These are phyloP conservation scores for Vicia sativa DNA, from an alignment of 306 rosid genomes.

Conservation along the genomic window DNA sequence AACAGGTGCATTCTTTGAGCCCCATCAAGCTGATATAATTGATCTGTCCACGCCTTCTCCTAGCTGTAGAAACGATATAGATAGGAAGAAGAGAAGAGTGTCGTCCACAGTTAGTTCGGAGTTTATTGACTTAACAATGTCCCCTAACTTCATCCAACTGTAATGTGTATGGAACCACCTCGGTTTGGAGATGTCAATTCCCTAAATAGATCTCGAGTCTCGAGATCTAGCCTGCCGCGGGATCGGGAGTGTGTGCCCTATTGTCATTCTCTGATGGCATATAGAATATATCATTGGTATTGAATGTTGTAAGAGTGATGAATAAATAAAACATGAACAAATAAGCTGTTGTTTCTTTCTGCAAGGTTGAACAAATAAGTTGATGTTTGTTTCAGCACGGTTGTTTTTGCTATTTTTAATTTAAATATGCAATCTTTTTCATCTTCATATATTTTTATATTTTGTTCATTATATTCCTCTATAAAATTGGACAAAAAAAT, in stretches of 20 bases:
- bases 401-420: neutral
- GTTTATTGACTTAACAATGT: conserved; percentile 72
- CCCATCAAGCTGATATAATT: conserved; percentile 61
- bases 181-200: neutral
- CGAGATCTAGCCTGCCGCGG: too few relatives aligned
- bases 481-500: neutral
- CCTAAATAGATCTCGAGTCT: too few relatives aligned
- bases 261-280: conserved; percentile 42
- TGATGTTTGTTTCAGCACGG: neutral
- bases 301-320: conserved; percentile 11
- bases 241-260: neutral
- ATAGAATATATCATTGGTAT: conserved; percentile 13
- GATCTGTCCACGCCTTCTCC: conserved; percentile 88
- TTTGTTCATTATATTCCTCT: neutral
- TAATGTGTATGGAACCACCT: neutral
- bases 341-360: conserved; percentile 28
- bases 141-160: conserved; percentile 72
- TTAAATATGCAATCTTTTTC: neutral
- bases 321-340: conserved; percentile 23
- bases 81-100: conserved; percentile 61
- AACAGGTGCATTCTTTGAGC: conserved; percentile 30
- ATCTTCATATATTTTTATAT: neutral
- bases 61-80: conserved; percentile 49
- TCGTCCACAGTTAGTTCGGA: conserved; percentile 42
- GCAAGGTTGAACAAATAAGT: neutral